phyloP scores from a whole-genome alignment of 1,284 basidiomycete genomes.

The Cryptococcus sp. region DNA sequence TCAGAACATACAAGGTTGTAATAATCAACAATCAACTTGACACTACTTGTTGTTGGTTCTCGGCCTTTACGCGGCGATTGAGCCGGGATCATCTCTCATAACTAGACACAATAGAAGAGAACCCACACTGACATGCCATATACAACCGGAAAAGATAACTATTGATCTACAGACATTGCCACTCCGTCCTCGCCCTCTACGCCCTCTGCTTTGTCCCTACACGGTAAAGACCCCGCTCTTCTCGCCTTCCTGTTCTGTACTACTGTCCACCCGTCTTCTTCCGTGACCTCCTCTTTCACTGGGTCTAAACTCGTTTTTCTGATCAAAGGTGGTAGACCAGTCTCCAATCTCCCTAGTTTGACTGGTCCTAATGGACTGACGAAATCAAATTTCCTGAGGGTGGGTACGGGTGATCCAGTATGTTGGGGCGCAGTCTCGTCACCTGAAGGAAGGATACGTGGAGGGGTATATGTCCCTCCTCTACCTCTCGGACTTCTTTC shows the following conservation, averaged over 20 bases:
- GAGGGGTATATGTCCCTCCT: slow-evolving; percentile 35
- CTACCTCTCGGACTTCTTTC: slow-evolving; percentile 33
- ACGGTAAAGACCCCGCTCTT: slow-evolving; percentile 15
- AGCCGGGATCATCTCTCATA: too few species aligned
- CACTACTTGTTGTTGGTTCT: too few species aligned
- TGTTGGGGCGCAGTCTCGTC: slow-evolving; percentile 35
- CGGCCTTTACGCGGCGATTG: too few species aligned
- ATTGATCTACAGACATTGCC: slow-evolving; percentile 3
- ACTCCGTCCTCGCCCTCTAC: not conserved
- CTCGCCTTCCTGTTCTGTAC: slow-evolving; percentile 5
- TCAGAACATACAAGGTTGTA: too few species aligned
- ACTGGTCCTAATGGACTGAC: slow-evolving; percentile 36
- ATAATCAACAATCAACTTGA: too few species aligned
- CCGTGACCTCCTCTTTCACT: slow-evolving; percentile 18
- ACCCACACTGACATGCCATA: not conserved
- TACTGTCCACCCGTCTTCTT: slow-evolving; percentile 27
- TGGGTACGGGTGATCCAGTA: slow-evolving; percentile 20
- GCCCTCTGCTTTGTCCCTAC: slow-evolving; percentile 6
- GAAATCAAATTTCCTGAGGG: slow-evolving; percentile 36
- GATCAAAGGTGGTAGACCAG: slow-evolving; percentile 1
- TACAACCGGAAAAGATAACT: not conserved
- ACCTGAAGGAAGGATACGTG: slow-evolving; percentile 35
- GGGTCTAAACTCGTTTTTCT: slow-evolving; percentile 18
- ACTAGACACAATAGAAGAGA: too few species aligned
- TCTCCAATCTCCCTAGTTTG: slow-evolving; percentile 14